Evolutionary conservation across 345 rosid genomes (phyloP), one percentile per base, ranked within the genome.

Genomic region (Populus ilicifolia): DNA sequence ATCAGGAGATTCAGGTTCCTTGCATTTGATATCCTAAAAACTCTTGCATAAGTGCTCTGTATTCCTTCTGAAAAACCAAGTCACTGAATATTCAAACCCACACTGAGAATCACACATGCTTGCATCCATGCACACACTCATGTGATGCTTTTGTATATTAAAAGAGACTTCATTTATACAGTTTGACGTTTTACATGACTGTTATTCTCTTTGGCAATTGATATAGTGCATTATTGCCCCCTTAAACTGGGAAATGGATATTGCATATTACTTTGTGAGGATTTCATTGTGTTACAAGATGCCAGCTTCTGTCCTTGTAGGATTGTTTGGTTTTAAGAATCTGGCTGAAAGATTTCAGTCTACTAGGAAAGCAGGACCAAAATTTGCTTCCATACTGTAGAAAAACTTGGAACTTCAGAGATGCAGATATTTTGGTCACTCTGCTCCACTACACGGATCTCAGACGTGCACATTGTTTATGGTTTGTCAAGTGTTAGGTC

Each of bases 1-100:
- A 44, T 78, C 81, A 64, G 93, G 91, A 83, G 67, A 78, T 69
- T 65, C 90, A 86, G 99, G 98, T 94, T 54, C 30, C 21, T 50
- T 27, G 16, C 17, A 30, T 81, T 70, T 38, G 11, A 65, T 64
- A 75, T 54, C 59, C 21, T 27, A 36, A 54, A 16, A 59, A 70
- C 38, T 35, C 5, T 76, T 30, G 44, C 50, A 64, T 35, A 35
- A 73, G 67, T 74, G n/a, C 30, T 11, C 59, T 64, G 38, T 21
- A 29, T 36, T 21, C 13, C 35, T 67, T 43, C 17, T 33, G 8
- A 30, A 25, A 29, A n/a, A 6, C 6, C 16, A 23, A 14, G 23
- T 46, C 59, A 70, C 8, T 8, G 29, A 68, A n/a, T 14, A 54
- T n/a, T 36, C 48, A 68, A n/a, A 68, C 52, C 71, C 71, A 67